Evolutionary conservation across 257 asterid genomes (phyloP).

Genomic region (Solanum appendiculatum): DNA sequence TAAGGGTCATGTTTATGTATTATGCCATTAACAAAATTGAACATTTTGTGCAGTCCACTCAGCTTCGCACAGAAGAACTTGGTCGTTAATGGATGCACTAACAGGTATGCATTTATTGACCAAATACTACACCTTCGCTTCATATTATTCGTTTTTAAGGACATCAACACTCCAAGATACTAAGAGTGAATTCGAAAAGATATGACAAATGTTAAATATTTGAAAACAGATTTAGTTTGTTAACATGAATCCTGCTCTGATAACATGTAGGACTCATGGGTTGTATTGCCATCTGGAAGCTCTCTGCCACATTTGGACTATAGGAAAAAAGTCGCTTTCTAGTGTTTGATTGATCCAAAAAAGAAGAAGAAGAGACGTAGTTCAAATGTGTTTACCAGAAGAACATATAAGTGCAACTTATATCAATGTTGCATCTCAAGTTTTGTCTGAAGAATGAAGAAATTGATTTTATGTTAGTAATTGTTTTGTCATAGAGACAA

Average conservation of each 20-base stretch:
- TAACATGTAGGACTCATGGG: background rate
- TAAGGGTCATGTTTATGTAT: too few species aligned
- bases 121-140: background rate
- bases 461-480: background rate
- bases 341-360: background rate
- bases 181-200: background rate
- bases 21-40: background rate
- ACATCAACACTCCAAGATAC: background rate
- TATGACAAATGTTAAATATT: background rate
- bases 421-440: background rate
- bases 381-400: background rate
- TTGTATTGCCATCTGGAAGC: background rate
- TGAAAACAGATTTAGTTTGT: background rate
- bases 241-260: background rate
- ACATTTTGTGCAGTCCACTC: slow-evolving; percentile 19
- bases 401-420: background rate
- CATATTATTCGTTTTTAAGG: background rate
- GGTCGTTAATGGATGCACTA: slow-evolving; percentile 12
- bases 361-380: background rate
- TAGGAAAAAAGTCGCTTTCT: background rate
- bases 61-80: slow-evolving; percentile 5
- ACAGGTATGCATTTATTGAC: background rate
- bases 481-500: background rate
- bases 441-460: background rate
- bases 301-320: background rate